phyloP scores from a whole-genome alignment of 2,329 filamentous ascomycete species.

The Aspergillus sp. region DNA sequence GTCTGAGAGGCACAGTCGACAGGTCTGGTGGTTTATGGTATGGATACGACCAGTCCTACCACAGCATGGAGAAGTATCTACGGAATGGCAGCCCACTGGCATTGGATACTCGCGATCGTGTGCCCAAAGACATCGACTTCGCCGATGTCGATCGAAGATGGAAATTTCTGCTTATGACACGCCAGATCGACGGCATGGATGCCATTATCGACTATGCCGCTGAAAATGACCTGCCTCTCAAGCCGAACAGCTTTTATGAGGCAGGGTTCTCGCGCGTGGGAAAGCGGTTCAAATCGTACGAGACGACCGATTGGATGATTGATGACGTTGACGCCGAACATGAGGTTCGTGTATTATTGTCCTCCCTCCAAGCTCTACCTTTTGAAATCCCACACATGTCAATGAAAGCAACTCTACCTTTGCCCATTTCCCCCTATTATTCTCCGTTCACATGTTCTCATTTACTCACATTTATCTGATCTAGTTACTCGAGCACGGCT shows the following conservation, averaged over 20 bases:
- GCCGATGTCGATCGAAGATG: constrained; percentile 6
- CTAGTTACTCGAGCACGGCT: constrained; percentile 7
- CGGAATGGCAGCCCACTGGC: neutral
- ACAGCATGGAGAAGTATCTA: neutral
- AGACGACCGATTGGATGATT: neutral
- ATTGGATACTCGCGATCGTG: neutral
- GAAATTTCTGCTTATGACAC: constrained; percentile 6
- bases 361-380: no score
- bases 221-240: neutral
- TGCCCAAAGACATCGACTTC: neutral
- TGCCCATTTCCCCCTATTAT: no score
- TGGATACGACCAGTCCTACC: neutral
- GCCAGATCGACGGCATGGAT: constrained; percentile 1
- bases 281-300: neutral
- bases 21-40: neutral
- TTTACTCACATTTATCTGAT: no score
- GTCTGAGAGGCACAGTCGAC: neutral
- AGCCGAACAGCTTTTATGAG: no score
- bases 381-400: no score
- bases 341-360: neutral
- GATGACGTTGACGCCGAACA: neutral
- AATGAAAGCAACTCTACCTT: no score
- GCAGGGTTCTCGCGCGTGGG: no score
- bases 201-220: neutral
- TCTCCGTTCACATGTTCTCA: no score